Evolutionary conservation across 1,284 basidiomycete genomes (phyloP), one percentile per base, ranked within the genome.

Genomic region (Phylloboletellus chloephorus): DNA sequence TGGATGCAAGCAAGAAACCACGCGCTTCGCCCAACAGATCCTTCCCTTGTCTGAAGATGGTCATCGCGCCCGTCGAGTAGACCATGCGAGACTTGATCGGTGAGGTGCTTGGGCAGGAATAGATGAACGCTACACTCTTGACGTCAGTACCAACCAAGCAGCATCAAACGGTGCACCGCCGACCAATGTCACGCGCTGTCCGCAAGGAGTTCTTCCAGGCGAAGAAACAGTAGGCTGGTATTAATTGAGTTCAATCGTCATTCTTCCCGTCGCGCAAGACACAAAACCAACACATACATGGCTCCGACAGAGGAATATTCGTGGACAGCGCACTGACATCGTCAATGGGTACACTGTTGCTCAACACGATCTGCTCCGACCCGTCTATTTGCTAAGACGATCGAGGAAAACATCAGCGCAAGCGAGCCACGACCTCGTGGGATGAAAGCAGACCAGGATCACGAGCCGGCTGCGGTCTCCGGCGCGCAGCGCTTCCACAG

Each of bases 51-150:
- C 72, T 68, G 52, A 77, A 80, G 11, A 84, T 70, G 15, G 74
- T 63, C 7, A 71, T 54, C 4, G 78, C 74, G 10, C 78, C 80
- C 1, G 82, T 82, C 0, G 88, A 88, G 63, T 92, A 94, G 26
- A 94, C 58, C 87, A 95, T 91, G 38, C 90, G 78, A 50, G 80
- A 72, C 57, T 88, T 88, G 63, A 94, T 74, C 2, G 87, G 83
- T 2, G 85, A 89, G 9, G 66, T 60, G 2, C 80, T 74, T 0
- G 91, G 91, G 60, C 91, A 94, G 24, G 84, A 85, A 65, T 95
- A 95, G 46, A 94, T 85, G 63, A 90, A 91, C 28, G 88, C 82
- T 88, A 48, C 3, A 8, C 33, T 23, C 12, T 25, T 2, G 43
- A 36, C 49, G 41, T 53, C 36, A 50, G 34, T 21, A 21, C 48